Base-by-base conservation (phyloP, 371 early-diverging fungal species). In the Syncephalastrum sp. region DNA sequence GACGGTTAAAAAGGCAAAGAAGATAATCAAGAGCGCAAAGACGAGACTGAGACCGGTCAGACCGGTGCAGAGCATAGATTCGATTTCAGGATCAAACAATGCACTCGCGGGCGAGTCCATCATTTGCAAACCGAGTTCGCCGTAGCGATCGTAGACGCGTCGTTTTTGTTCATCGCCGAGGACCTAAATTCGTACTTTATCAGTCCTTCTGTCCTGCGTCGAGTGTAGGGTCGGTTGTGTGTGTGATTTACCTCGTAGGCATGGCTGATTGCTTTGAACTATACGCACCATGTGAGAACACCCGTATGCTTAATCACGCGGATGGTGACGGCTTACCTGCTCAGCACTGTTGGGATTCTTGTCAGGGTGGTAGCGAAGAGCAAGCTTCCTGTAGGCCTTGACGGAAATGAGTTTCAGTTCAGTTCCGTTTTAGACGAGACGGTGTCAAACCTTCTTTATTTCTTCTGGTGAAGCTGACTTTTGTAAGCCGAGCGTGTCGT, bases 61-160 rank as follows among this genome's bases (percentile, higher is more conserved):
- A 48, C 87, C 50, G 3, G 77, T 63, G 67, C 89, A 89, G n/a
- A 93, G 65, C 61, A 84, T 74, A 24, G 85, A 82, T 59, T 91
- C 86, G 6, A 91, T 74, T 47, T 86, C 83, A 0, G 93, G 91
- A 70, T 92, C 90, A 59, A 94, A 79, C 53, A 89, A 69, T 29
- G 90, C 82, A 51, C 91, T 85, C 21, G 79, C 80, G 27, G 89
- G 79, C 2, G 85, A 77, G 19, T 82, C 88, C 67, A 91, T 84
- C 92, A 93, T 91, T 53, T 81, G 78, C 5, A 94, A 72, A 5
- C 95, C 96, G 38, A 87, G 76, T 61, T 94, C 93, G 38, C 97
- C 96, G 68, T 94, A 91, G 47, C 81, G 81, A 76, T 95, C 94
- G 67, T 95, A 94, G 10, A 89, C 81, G 42, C 77, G 67, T 46